phyloP scores from a whole-genome alignment of 1,284 basidiomycete genomes.

The Salmacisia buchloeana region DNA sequence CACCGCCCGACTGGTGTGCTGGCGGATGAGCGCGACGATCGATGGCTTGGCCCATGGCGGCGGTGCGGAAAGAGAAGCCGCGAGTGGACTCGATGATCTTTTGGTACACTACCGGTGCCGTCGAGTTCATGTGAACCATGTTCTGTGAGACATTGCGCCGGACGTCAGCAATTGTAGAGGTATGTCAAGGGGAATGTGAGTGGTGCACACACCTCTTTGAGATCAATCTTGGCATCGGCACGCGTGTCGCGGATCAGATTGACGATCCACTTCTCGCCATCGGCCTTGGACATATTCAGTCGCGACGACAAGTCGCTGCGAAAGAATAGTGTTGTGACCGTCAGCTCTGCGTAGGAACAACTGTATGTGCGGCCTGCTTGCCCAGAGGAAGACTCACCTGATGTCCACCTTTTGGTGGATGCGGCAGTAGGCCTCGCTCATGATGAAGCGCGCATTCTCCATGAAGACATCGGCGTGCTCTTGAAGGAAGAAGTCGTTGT shows the following conservation, averaged over 20 bases:
- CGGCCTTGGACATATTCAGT: constrained; percentile 81
- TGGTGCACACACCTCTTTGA: constrained; percentile 69
- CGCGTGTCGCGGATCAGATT: constrained; percentile 94
- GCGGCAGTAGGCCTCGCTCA: constrained; percentile 94
- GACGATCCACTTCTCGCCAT: constrained; percentile 99
- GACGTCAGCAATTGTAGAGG: too few relatives aligned
- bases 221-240: constrained; percentile 95
- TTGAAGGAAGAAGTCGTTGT: constrained; percentile 87
- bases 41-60: constrained; percentile 82
- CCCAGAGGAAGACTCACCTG: constrained; percentile 58
- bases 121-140: constrained; percentile 89
- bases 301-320: constrained; percentile 80
- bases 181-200: too few relatives aligned
- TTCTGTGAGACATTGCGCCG: constrained; percentile 63
- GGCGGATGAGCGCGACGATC: constrained; percentile 54
- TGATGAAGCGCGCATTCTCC: constrained; percentile 88
- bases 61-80: constrained; percentile 81
- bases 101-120: constrained; percentile 84
- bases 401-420: constrained; percentile 97
- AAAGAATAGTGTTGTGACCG: background rate
- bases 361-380: background rate
- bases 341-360: background rate
- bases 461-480: constrained; percentile 88
- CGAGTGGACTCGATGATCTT: constrained; percentile 93
- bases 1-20: constrained; percentile 7